Conservation (phyloP, 306 rosid genomes). For the Begonia loranthoides region DNA sequence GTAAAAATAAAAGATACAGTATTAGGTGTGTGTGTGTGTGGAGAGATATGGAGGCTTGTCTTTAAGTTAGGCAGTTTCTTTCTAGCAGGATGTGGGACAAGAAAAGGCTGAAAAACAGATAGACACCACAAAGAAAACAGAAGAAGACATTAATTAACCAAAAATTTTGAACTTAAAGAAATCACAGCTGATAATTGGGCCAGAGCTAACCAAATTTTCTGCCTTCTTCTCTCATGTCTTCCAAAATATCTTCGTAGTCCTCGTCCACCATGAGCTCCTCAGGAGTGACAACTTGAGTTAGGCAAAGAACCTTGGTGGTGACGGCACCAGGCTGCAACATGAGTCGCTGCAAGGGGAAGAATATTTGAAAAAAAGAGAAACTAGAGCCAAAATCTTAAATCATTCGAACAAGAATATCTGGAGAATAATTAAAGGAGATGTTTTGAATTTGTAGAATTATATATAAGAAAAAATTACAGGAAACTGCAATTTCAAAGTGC, state of each 20-base stretch:
- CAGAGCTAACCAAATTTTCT: conserved; percentile 56
- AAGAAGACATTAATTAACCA: not conserved
- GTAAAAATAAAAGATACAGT: not conserved
- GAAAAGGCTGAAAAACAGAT: too few species aligned
- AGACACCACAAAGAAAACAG: too few species aligned
- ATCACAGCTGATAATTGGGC: not conserved
- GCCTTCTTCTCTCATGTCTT: conserved; percentile 80
- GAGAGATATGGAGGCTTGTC: too few species aligned
- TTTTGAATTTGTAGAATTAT: too few species aligned
- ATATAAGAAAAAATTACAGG: too few species aligned
- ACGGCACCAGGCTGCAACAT: conserved; percentile 14
- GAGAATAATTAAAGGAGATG: too few species aligned
- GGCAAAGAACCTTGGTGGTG: conserved; percentile 53
- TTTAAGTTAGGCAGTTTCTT: not conserved
- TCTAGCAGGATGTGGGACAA: not conserved
- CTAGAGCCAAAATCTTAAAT: too few species aligned
- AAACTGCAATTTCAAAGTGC: too few species aligned
- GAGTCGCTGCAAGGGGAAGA: too few species aligned
- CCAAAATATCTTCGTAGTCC: conserved; percentile 58
- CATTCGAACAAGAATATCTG: too few species aligned
- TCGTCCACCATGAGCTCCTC: conserved; percentile 43
- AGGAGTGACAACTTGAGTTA: conserved; percentile 42
- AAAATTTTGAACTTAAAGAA: not conserved
- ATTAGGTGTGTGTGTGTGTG: not conserved
- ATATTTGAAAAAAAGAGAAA: too few species aligned